Conservation (phyloP, 2,329 filamentous ascomycete genomes). For the Gnomoniopsis sp. region DNA sequence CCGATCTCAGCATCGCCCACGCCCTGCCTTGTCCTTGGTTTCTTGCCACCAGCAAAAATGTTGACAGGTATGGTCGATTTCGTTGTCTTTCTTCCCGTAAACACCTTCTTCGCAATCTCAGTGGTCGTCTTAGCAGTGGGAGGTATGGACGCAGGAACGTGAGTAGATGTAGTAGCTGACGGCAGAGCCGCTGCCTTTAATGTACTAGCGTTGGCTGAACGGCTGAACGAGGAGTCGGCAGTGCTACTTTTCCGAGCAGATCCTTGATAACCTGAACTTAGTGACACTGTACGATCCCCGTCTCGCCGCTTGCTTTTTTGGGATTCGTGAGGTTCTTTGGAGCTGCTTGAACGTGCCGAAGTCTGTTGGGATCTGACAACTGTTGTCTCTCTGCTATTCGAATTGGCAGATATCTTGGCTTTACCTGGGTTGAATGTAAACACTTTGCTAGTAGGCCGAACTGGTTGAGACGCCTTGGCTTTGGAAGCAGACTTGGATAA, state of each 20-base stretch:
- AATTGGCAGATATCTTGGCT: constrained; percentile 19
- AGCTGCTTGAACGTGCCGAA: not conserved
- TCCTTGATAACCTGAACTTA: constrained; percentile 31
- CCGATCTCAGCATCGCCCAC: constrained; percentile 40
- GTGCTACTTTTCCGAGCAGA: constrained; percentile 27
- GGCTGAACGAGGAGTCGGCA: not conserved
- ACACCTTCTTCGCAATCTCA: not conserved
- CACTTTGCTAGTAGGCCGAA: constrained; percentile 1
- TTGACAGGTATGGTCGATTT: constrained; percentile 30
- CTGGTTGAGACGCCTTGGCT: not conserved
- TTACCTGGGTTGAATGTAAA: constrained; percentile 38
- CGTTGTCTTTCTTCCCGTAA: constrained; percentile 24
- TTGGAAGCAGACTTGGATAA: not conserved
- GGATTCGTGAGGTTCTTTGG: not conserved
- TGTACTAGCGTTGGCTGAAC: not conserved
- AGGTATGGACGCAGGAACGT: not conserved
- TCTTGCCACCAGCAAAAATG: constrained; percentile 43
- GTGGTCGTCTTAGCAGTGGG: not conserved
- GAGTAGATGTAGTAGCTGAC: not conserved
- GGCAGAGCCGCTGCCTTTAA: not conserved
- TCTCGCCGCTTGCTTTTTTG: not conserved
- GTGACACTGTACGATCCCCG: not conserved
- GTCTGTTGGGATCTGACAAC: no score
- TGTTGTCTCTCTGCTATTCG: not conserved
- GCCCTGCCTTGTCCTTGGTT: constrained; percentile 31